Evolutionary conservation across 345 rosid species (phyloP), one percentile per base, ranked within the genome.

Genomic region (Ceriops decandra): DNA sequence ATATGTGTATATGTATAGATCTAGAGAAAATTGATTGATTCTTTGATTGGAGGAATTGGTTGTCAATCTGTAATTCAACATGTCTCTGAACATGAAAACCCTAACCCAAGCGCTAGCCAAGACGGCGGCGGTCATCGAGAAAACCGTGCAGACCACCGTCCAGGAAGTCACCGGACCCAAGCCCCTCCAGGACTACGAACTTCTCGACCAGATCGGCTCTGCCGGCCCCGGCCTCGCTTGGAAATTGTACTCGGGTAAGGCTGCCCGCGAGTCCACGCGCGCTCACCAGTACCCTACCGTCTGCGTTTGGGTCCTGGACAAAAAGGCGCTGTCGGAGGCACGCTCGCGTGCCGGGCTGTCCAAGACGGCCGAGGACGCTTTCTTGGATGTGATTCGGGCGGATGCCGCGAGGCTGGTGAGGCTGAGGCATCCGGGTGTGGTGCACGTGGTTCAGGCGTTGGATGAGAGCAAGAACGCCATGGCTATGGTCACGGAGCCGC

Each of bases 401-500:
- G 99, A 91, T 74, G 96, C 96, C 0, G 86, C 84, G 58, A 82
- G 85, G 81, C 47, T 91, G 54, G 98, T 95, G 57, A 61, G 99
- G 83, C 79, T 95, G 76, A 74, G 99, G 85, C 99, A 95, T 70
- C 98, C 99, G 0, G 99, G 99, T 33, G 93, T 95, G 64, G 92
- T 95, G 1, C 98, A 95, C 70, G 97, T 95, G 73, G 96, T 95
- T 71, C 98, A 91, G 84, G 96, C 93, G 16, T 82, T 95, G 61
- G 99, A 95, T 62, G 99, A 95, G 85, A 90, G 68, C 52, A 95
- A 95, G 81, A 88, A 88, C 70, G 88, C 96, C 22, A 91, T 95
- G 90, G 96, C 98, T 62, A 91, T 95, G 88, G 99, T 90, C 60
- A 95, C 98, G 16, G 97, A 95, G 71, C 99, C 98, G n/a, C 82